Evolutionary conservation across 1,284 basidiomycete genomes (phyloP), one percentile per base, ranked within the genome.

Genomic region (Polyporus tsugae): DNA sequence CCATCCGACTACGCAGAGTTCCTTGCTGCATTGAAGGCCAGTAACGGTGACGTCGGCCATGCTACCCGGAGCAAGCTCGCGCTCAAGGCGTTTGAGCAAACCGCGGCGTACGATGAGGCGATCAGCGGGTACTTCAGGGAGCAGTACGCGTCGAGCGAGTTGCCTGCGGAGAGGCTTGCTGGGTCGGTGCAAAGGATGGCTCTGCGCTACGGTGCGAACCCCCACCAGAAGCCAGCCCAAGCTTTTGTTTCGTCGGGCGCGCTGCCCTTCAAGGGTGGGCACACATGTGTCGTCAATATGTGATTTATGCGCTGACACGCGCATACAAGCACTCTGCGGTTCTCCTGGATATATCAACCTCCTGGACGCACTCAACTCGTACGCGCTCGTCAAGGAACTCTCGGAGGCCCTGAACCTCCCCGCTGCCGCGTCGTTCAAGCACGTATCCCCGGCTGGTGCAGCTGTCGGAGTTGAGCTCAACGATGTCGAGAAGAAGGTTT

Each of bases 331-430:
- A 53, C 86, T 99, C 22, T 92, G 90, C 75, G 98, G 98, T 29
- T 97, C 97, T 35, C 98, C 97, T 9, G 98, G 97, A 53, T 99
- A 99, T 83, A 99, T 99, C 86, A 99, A 99, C 85, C 88, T 99
- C n/a, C 88, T 99, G 67, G 98, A 99, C 77, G 96, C 96, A 0
- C 89, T 99, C 77, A 99, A 99, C 82, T 97, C 97, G 9, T 99
- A 94, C 80, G 97, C 95, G 0, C 90, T 99, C 60, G 97, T 99
- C 70, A 95, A 93, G 78, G 97, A 99, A 81, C 89, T 99, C 11
- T 91, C 96, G 62, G 92, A 91, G 74, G 94, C 94, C 0, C 89
- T 95, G 35, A 84, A 87, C 68, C 89, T 99, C 63, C 96, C 98
- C 19, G 98, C 98, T 33, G 97, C 97, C 19, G 96, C 97, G 4